A percentile compares a stretch with the other conserved stretches of the same genome.
Conservation (phyloP, 805 yeast species). For the Ogataea neopini region DNA sequence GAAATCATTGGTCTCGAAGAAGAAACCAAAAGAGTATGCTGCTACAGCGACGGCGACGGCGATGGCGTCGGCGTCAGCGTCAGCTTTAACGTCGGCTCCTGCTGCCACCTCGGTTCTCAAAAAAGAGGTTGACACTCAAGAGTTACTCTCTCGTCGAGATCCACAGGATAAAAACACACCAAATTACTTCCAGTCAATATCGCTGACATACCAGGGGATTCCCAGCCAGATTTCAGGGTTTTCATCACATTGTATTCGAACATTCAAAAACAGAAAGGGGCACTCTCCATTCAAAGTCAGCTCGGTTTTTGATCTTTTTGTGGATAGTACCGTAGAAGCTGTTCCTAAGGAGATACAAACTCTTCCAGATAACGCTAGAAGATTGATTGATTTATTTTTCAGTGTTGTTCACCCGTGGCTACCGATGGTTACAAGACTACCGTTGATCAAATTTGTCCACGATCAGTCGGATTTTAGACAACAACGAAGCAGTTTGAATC, state of each 20-base stretch:
- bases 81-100: no score
- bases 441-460: conserved; percentile 7
- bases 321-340: not conserved
- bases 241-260: conserved; percentile 2
- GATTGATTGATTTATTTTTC: conserved; percentile 6
- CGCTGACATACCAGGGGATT: conserved; percentile 5
- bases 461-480: conserved; percentile 5
- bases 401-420: conserved; percentile 11
- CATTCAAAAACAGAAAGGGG: not conserved
- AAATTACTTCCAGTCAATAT: conserved; percentile 2
- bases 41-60: not conserved
- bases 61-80: not conserved
- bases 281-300: conserved; percentile 8
- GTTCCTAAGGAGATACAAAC: conserved; percentile 3
- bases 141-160: not conserved
- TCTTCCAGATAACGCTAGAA: conserved; percentile 2
- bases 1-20: not conserved
- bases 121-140: not conserved
- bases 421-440: conserved; percentile 6
- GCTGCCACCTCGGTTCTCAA: not conserved
- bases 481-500: conserved; percentile 4
- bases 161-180: not conserved
- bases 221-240: conserved; percentile 8
- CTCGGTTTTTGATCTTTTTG: conserved; percentile 4
- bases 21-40: not conserved